Conservation (phyloP, 2,329 filamentous ascomycete genomes). For the Alternaria atra region DNA sequence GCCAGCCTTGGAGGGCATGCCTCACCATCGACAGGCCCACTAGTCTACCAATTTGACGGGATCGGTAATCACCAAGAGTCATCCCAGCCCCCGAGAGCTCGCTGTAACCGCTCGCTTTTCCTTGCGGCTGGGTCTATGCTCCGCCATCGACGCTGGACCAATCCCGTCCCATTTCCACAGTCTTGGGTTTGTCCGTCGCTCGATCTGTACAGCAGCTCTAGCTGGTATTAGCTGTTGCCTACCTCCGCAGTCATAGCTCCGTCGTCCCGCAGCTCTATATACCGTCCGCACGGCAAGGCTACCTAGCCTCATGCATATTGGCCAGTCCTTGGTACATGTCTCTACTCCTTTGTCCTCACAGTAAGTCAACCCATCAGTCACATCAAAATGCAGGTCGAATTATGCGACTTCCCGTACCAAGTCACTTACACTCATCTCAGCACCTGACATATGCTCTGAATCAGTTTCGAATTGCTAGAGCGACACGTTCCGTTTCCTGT, state of each 20-base stretch:
- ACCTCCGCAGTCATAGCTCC: slow-evolving; percentile 45
- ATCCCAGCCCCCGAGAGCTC: slow-evolving; percentile 37
- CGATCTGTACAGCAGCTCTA: slow-evolving; percentile 24
- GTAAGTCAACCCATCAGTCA: slow-evolving; percentile 47
- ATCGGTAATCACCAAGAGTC: slow-evolving; percentile 46
- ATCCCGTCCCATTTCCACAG: slow-evolving; percentile 38
- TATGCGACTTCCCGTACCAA: slow-evolving; percentile 44
- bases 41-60: slow-evolving; percentile 47
- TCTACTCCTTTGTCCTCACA: slow-evolving; percentile 48
- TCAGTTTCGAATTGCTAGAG: slow-evolving; percentile 41
- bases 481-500: slow-evolving; percentile 39
- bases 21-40: slow-evolving; percentile 38
- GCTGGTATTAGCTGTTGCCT: slow-evolving; percentile 35
- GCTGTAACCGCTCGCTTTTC: slow-evolving; percentile 35
- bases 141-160: slow-evolving; percentile 29
- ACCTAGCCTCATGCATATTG: slow-evolving; percentile 38
- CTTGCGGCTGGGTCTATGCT: slow-evolving; percentile 42
- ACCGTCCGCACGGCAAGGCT: slow-evolving; percentile 35
- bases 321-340: slow-evolving; percentile 41
- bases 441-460: slow-evolving; percentile 49
- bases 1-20: slow-evolving; percentile 41
- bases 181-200: slow-evolving; percentile 34
- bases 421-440: slow-evolving; percentile 48
- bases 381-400: slow-evolving; percentile 42
- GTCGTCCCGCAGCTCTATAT: slow-evolving; percentile 28